Base-by-base conservation (phyloP, 2,329 filamentous ascomycete species). In the Fusarium sp. region DNA sequence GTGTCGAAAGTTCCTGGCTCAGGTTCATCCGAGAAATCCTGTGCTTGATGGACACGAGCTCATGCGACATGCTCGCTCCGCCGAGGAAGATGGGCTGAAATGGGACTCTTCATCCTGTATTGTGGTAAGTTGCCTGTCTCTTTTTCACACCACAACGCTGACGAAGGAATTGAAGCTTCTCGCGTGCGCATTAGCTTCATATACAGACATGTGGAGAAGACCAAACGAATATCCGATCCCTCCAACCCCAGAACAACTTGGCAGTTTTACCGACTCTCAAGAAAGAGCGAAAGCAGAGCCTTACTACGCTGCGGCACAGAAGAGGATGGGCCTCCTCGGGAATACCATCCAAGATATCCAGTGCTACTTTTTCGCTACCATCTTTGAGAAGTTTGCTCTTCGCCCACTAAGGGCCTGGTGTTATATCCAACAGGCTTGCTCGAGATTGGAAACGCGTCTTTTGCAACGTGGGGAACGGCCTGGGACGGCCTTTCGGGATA, bases 71-170 rank as follows among this genome's bases (percentile, higher is more conserved):
- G 69, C 69, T 33, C 54, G 65, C 10, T 52, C 35, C 0, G 64
- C 56, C 0, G 69, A 66, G 1, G 69, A 73, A 8, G 25, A 69
- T 12, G 71, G 71, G 0, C 17, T 73, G 1, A 63, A 38, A n/a
- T 73, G 71, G 69, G 69, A 73, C 4, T 71, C 69, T 0, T 52
- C 60, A n/a, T 73, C 71, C 1, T 72, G 71, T 32, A 50, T 73
- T 1, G 71, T 73, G 22, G 71, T 67, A 25, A 20, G 20, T 20
- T 20, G 2, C 20, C 20, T 20, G 20, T n/a, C n/a, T n/a, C n/a
- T n/a, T n/a, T n/a, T n/a, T n/a, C n/a, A n/a, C n/a, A n/a, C n/a
- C n/a, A 12, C 12, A 8, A 40, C 37, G 20, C n/a, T 10, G 2
- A 22, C 38, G 37, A 20, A 35, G 2, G 2, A 11, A 12, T 1